Evolutionary conservation across 2,329 filamentous ascomycete genomes (phyloP).

Genomic region (Neonectria hederae): DNA sequence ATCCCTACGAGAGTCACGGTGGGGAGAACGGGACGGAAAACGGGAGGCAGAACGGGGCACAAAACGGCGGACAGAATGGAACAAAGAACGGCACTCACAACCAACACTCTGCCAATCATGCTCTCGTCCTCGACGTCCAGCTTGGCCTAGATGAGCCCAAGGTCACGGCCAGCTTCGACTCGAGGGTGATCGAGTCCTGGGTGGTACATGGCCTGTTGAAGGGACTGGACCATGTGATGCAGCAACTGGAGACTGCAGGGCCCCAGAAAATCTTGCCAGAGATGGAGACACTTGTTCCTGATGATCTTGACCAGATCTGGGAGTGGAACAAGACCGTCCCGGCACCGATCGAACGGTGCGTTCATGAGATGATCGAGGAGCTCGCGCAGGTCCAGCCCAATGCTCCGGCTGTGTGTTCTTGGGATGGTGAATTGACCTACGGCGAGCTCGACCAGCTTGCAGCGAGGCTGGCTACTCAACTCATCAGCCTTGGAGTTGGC

Average conservation of each 20-base stretch:
- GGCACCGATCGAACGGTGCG: slow-evolving; percentile 29
- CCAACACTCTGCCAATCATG: neutral
- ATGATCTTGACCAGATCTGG: slow-evolving; percentile 33
- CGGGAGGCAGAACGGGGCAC: neutral
- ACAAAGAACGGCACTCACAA: neutral
- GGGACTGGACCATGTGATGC: neutral
- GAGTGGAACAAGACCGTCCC: slow-evolving; percentile 27
- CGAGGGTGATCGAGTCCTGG: neutral
- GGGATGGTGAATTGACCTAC: slow-evolving; percentile 51
- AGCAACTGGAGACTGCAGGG: neutral
- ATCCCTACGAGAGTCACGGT: neutral
- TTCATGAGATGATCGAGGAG: slow-evolving; percentile 31
- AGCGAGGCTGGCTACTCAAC: slow-evolving; percentile 49
- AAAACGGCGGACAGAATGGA: neutral
- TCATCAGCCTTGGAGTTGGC: slow-evolving; percentile 44
- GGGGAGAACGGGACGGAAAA: neutral
- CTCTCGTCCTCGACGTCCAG: neutral
- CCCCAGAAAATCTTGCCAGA: neutral
- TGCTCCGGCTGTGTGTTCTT: slow-evolving; percentile 37
- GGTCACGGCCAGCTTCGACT: slow-evolving; percentile 12
- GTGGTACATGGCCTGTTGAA: neutral
- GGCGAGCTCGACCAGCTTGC: slow-evolving; percentile 52
- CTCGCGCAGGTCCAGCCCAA: slow-evolving; percentile 24
- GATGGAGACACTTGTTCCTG: neutral
- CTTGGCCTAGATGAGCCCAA: neutral